Evolutionary conservation across 2,329 filamentous ascomycete genomes (phyloP).

Genomic region (Phyllosticta citriasiana): DNA sequence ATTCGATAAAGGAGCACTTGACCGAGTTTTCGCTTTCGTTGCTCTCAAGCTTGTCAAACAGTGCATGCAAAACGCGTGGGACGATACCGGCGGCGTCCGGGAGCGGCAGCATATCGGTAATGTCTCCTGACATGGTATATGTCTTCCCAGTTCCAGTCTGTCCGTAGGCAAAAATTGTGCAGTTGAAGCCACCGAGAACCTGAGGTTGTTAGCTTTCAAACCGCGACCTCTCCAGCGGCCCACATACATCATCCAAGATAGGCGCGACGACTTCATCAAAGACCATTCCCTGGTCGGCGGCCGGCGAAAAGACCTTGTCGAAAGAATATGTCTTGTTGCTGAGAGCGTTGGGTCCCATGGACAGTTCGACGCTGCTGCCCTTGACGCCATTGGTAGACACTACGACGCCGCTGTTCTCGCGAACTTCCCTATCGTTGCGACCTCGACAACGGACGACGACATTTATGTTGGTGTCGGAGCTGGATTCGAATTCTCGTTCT

Average conservation of each 20-base stretch:
- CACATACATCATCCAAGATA: conserved; percentile 73
- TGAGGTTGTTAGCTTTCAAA: conserved; percentile 26
- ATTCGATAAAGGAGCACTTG: conserved; percentile 96
- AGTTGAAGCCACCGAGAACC: conserved; percentile 94
- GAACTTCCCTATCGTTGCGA: conserved; percentile 82
- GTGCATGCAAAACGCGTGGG: conserved; percentile 73
- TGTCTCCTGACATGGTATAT: conserved; percentile 98
- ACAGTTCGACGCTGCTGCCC: conserved; percentile 72
- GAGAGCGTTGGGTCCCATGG: conserved; percentile 83
- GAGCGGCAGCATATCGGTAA: conserved; percentile 79
- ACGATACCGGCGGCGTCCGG: conserved; percentile 93
- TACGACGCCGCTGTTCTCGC: conserved; percentile 90
- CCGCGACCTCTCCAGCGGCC: background rate
- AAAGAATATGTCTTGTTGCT: conserved; percentile 97
- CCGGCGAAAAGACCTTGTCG: conserved; percentile 92
- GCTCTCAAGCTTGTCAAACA: conserved; percentile 75
- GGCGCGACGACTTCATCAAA: conserved; percentile 94
- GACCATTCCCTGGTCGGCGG: conserved; percentile 85
- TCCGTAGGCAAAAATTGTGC: conserved; percentile 96
- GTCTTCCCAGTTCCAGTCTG: conserved; percentile 98
- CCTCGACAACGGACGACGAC: conserved; percentile 93
- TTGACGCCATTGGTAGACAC: conserved; percentile 81
- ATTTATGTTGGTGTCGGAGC: conserved; percentile 81
- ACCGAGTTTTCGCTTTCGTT: conserved; percentile 76
- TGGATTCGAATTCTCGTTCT: conserved; percentile 71